Evolutionary conservation across 176 grass and related monocot species (phyloP).

Genomic region (Triticum aestivum): DNA sequence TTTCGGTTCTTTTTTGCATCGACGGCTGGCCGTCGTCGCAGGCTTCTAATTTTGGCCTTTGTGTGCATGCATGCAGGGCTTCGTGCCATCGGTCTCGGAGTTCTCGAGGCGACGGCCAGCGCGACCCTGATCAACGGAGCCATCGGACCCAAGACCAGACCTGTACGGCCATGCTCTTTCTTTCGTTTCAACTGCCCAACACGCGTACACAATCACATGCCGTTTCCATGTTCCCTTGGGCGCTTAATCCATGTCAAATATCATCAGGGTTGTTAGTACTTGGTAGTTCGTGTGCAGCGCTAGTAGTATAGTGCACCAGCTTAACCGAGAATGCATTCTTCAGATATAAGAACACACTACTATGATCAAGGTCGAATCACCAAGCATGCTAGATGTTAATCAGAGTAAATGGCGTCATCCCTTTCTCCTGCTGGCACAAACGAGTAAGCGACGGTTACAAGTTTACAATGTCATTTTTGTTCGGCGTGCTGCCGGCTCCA

Average conservation of each 20-base stretch:
- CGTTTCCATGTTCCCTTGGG: not conserved
- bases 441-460: not conserved
- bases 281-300: not conserved
- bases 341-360: not conserved
- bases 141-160: conserved; percentile 56
- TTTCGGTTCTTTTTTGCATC: not conserved
- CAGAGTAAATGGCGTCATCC: not conserved
- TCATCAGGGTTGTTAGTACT: not conserved
- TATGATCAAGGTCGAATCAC: not conserved
- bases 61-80: conserved; percentile 31
- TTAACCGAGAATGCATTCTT: not conserved
- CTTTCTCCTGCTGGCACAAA: not conserved
- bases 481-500: not conserved
- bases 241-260: not conserved
- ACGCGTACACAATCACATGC: not conserved
- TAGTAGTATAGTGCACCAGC: not conserved
- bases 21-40: not conserved
- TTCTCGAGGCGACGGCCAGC: not conserved
- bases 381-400: not conserved
- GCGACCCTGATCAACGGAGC: conserved; percentile 40
- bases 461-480: not conserved
- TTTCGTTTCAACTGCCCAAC: too few species aligned
- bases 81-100: conserved; percentile 33
- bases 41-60: not conserved
- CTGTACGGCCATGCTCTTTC: not conserved